These are phyloP conservation scores for Amesomyces nigricolor DNA, from an alignment of 2,329 filamentous ascomycete species.

Conservation along the genomic window DNA sequence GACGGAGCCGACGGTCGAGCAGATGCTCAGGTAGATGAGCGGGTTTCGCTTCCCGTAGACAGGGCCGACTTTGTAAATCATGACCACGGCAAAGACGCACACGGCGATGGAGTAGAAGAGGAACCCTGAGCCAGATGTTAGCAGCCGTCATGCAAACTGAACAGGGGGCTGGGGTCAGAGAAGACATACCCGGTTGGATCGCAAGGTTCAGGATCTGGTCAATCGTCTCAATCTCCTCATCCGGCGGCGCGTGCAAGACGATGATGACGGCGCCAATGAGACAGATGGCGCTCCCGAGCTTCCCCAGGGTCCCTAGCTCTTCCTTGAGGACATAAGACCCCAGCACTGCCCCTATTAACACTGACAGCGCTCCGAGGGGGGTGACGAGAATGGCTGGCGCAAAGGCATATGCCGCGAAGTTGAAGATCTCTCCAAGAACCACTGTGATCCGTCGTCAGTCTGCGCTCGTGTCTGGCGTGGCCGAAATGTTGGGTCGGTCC, in stretches of 20 bases:
- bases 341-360: conserved; percentile 89
- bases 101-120: conserved; percentile 79
- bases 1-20: conserved; percentile 91
- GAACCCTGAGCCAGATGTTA: conserved; percentile 57
- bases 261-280: conserved; percentile 95
- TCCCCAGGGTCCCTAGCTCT: conserved; percentile 81
- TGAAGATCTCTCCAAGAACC: conserved; percentile 88
- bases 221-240: conserved; percentile 84
- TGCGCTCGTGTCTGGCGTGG: neutral
- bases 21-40: conserved; percentile 94
- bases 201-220: conserved; percentile 89
- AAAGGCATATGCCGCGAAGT: conserved; percentile 97
- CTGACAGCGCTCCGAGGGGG: conserved; percentile 85
- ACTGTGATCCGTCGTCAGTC: conserved; percentile 47
- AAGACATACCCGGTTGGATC: conserved; percentile 73
- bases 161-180: neutral
- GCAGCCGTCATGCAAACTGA: neutral
- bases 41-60: conserved; percentile 91
- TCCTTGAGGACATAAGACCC: conserved; percentile 93
- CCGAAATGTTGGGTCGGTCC: conserved; percentile 29
- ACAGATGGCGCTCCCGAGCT: conserved; percentile 92
- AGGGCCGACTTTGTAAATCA: conserved; percentile 95
- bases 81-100: conserved; percentile 75
- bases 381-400: conserved; percentile 98
- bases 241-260: conserved; percentile 91